Evolutionary conservation across 805 yeast species (phyloP).

Genomic region (Wickerhamomyces bovis): DNA sequence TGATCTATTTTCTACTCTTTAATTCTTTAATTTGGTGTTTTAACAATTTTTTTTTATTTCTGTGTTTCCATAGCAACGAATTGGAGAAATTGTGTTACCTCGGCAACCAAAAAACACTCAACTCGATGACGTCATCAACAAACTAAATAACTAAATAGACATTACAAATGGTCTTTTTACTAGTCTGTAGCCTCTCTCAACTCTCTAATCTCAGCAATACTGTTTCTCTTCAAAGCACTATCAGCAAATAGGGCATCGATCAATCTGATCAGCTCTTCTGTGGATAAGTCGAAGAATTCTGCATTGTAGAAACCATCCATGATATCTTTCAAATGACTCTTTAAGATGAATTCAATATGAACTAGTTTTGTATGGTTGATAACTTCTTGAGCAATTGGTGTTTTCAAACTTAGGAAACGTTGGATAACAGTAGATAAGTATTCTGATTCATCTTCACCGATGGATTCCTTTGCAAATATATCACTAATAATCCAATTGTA

Average conservation of each 20-base stretch:
- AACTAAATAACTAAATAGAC: too few species aligned
- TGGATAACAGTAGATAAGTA: constrained; percentile 15
- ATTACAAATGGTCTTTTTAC: too few species aligned
- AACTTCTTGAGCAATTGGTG: constrained; percentile 8
- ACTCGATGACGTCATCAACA: too few species aligned
- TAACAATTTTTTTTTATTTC: too few species aligned
- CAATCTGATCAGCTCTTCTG: constrained; percentile 32
- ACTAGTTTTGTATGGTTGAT: constrained; percentile 17
- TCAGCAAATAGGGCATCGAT: constrained; percentile 35
- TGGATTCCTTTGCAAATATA: constrained; percentile 12
- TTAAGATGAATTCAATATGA: constrained; percentile 18
- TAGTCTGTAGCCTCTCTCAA: constrained; percentile 35
- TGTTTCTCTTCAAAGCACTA: constrained; percentile 28
- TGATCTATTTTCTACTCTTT: too few species aligned
- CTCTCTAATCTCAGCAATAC: constrained; percentile 34
- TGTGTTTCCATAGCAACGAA: too few species aligned
- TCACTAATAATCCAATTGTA: constrained; percentile 14
- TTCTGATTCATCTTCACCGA: constrained; percentile 21
- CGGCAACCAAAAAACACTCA: too few species aligned
- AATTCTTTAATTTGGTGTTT: too few species aligned
- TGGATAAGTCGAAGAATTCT: constrained; percentile 32
- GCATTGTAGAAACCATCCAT: constrained; percentile 36
- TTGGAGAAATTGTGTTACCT: too few species aligned
- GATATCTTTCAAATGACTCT: constrained; percentile 34
- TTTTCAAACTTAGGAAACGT: constrained; percentile 12